Base-by-base conservation (phyloP, 2,329 filamentous ascomycete species). In the Colletotrichum australisinense region DNA sequence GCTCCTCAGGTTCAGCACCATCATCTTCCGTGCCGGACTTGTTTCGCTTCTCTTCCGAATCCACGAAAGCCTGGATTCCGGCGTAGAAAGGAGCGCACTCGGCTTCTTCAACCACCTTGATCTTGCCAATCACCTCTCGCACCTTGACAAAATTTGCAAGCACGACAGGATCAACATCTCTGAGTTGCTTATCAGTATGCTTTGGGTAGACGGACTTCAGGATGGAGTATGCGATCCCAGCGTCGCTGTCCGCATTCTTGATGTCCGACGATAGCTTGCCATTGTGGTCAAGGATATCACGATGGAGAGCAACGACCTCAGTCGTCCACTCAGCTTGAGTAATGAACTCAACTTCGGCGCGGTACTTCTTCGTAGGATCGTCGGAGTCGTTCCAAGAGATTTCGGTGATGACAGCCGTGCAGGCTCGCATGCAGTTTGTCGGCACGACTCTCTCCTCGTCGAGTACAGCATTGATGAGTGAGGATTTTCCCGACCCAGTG, bases 401-500 rank as follows among this genome's bases (percentile, higher is more conserved):
- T 76, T 92, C 90, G 0, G 90, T 92, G 0, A 91, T 86, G 0
- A 89, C 88, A 0, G 90, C 89, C 0, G 90, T 93, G 69, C 90
- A 92, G 1, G 90, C 90, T 32, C 88, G 82, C 86, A 92, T 89
- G 77, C 89, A 89, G 63, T 77, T 83, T 0, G 83, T 84, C 0
- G 81, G 83, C 0, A 84, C 72, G 6, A 85, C 75, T 85, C 84
- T 83, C 74, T 92, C 89, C 76, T 92, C 88, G 35, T 92, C 89
- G 0, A 92, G 82, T 42, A 93, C 77, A 0, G 90, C 90, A 76
- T 92, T 93, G 78, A 93, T 91, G 0, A 92, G 82, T 1, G 88
- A 90, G 24, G 86, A 89, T 77, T 93, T 93, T 0, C 91, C 91
- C 1, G 88, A 87, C 0, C 90, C 90, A 0, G 91, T 92, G 67